Percentiles rank a stretch among this genome's conserved stretches.
These are phyloP conservation scores for Gracilaria domingensis DNA, from an alignment of 23 red algal species.

Conservation along the genomic window DNA sequence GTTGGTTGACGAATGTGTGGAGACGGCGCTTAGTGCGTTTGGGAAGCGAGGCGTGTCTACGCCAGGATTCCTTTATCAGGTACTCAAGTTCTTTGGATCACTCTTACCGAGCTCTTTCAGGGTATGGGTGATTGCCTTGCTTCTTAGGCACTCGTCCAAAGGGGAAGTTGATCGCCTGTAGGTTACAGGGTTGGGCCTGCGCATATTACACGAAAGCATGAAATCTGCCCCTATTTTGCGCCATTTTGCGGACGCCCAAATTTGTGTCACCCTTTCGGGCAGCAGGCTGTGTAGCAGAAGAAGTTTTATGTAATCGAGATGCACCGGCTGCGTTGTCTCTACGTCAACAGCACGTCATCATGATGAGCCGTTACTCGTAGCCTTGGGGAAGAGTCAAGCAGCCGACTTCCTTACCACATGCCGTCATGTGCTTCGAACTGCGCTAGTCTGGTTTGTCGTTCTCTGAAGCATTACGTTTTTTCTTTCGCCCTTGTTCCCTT, in stretches of 20 bases:
- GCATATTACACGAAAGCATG: conserved; percentile 14
- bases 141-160: not conserved
- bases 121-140: not conserved
- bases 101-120: not conserved
- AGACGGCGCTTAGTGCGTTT: not conserved
- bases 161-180: not conserved
- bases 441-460: not conserved
- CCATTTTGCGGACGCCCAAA: not conserved
- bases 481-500: not conserved
- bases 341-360: not conserved
- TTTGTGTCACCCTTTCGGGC: too few relatives aligned
- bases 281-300: too few relatives aligned
- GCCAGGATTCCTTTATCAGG: not conserved
- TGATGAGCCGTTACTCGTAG: too few relatives aligned
- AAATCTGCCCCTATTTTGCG: not conserved
- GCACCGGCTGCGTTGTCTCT: not conserved
- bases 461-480: not conserved
- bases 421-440: not conserved
- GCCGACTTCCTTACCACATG: not conserved
- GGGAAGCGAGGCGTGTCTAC: conserved; percentile 17
- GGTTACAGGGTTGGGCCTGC: not conserved
- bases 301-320: conserved; percentile 17
- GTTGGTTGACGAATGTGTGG: conserved; percentile 3
- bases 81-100: not conserved
- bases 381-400: not conserved